A percentile compares a stretch with the other conserved stretches of the same genome.
phyloP scores from a whole-genome alignment of 495 filamentous ascomycete genomes.

The Hapsidospora chrysogenum region DNA sequence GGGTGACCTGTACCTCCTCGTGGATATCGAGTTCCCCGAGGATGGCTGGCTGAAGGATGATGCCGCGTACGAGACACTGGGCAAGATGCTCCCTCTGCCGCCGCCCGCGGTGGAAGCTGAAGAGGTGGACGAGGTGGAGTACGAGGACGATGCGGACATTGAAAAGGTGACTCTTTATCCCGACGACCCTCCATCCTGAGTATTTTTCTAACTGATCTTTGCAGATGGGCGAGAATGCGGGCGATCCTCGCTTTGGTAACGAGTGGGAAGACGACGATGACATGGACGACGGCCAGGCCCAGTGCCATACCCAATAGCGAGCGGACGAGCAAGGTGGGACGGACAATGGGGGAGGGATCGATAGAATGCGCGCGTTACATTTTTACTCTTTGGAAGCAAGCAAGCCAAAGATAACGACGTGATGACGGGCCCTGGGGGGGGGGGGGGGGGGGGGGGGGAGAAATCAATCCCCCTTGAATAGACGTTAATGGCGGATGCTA shows the following conservation, averaged over 20 bases:
- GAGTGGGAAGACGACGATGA: slow-evolving; percentile 67
- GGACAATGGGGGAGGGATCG: no score
- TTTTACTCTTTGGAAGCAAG: no score
- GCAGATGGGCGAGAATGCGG: slow-evolving; percentile 46
- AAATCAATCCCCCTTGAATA: no score
- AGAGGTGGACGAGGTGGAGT: slow-evolving; percentile 73
- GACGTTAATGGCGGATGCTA: no score
- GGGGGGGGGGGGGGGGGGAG: no score
- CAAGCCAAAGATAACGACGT: background rate
- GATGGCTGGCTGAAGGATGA: slow-evolving; percentile 64
- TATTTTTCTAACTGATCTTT: background rate
- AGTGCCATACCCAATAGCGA: slow-evolving; percentile 74
- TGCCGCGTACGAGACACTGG: slow-evolving; percentile 44
- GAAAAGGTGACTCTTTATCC: slow-evolving; percentile 44
- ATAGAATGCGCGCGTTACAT: no score
- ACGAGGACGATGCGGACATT: slow-evolving; percentile 60
- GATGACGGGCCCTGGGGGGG: background rate
- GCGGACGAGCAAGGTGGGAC: background rate
- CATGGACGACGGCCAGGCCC: slow-evolving; percentile 29
- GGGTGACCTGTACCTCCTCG: slow-evolving; percentile 75
- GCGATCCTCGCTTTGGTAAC: slow-evolving; percentile 49
- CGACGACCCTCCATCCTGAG: background rate
- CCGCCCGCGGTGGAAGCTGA: slow-evolving; percentile 43
- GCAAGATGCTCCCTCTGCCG: slow-evolving; percentile 54
- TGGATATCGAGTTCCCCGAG: slow-evolving; percentile 80